Evolutionary conservation across 768 basidiomycete genomes (phyloP).

Genomic region (Russula earlei): DNA sequence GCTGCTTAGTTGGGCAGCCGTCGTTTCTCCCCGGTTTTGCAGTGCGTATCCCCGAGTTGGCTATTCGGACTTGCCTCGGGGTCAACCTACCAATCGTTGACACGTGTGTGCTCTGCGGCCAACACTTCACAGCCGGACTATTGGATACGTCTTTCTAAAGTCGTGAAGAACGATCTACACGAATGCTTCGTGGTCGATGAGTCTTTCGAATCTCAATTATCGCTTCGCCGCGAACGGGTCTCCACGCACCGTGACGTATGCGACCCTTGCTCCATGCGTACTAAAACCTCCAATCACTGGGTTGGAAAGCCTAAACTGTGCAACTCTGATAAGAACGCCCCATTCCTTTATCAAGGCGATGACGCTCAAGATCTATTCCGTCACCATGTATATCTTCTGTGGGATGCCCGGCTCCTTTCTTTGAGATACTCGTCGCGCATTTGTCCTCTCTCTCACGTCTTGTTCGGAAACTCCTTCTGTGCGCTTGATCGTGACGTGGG

Average conservation of each 20-base stretch:
- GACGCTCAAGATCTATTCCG: background rate
- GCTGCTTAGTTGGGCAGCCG: background rate
- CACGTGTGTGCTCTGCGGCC: background rate
- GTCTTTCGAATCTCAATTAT: background rate
- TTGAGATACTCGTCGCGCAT: background rate
- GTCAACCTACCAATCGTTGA: background rate
- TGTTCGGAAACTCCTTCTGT: background rate
- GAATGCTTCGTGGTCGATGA: background rate
- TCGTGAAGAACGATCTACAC: background rate
- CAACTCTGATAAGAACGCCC: background rate
- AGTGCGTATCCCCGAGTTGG: background rate
- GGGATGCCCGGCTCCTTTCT: background rate
- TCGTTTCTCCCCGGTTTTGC: background rate
- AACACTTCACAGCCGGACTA: background rate
- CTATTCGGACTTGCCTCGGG: background rate
- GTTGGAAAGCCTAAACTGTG: background rate
- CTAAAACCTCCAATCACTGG: background rate
- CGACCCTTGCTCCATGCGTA: background rate
- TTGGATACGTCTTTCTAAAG: background rate
- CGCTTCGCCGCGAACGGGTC: background rate
- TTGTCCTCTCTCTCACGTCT: background rate
- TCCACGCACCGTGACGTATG: background rate
- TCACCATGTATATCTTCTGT: background rate
- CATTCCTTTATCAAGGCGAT: background rate
- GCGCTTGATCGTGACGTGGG: background rate